Conservation (phyloP, 805 yeast genomes). For the Yarrowia deformans region DNA sequence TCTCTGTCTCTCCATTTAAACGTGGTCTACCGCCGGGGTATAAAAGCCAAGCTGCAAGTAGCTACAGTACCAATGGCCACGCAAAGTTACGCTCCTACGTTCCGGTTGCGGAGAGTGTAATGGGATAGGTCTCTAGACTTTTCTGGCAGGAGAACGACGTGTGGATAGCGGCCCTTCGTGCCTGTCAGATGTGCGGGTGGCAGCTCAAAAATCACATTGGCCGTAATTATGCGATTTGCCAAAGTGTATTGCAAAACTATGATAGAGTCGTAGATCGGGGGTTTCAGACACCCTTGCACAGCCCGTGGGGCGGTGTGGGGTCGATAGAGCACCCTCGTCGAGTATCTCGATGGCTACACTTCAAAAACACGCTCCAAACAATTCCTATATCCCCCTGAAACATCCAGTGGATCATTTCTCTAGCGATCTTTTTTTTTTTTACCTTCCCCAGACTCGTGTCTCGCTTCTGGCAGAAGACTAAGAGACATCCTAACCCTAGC, state of each 20-base stretch:
- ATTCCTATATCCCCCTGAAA: too few species aligned
- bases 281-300: not conserved
- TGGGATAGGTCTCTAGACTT: not conserved
- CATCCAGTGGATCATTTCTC: too few species aligned
- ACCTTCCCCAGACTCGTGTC: constrained; percentile 7
- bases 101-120: constrained; percentile 11
- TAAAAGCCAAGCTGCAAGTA: constrained; percentile 4
- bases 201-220: not conserved
- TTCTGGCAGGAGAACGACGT: not conserved
- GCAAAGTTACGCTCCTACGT: not conserved
- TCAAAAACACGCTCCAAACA: too few species aligned
- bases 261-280: constrained; percentile 1
- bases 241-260: constrained; percentile 5
- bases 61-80: not conserved
- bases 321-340: too few species aligned
- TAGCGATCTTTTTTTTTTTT: not conserved
- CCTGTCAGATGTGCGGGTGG: constrained; percentile 14
- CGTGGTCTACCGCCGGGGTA: not conserved
- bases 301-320: too few species aligned
- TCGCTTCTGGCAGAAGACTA: not conserved
- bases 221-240: constrained; percentile 2
- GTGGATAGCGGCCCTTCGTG: not conserved
- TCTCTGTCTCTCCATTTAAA: not conserved
- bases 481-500: constrained; percentile 15
- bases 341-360: too few species aligned